A percentile compares a stretch with the other conserved stretches of the same genome.
phyloP scores from a whole-genome alignment of 164 flowering plant species.

The Magnolia sinica region DNA sequence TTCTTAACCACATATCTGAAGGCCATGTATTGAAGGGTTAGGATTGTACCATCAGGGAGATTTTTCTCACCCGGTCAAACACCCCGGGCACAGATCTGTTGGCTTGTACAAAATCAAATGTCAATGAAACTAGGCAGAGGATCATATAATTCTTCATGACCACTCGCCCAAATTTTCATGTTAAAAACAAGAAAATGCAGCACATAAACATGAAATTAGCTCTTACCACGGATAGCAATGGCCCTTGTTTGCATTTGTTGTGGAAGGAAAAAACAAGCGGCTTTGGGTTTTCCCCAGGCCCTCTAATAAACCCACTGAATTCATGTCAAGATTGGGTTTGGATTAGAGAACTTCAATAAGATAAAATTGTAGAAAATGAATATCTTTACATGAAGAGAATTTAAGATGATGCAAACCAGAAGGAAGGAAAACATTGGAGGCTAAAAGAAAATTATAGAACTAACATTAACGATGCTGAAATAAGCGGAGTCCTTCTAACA shows the following conservation, averaged over 20 bases:
- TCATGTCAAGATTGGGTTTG: not conserved
- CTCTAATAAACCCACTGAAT: constrained; percentile 87
- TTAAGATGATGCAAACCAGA: not conserved
- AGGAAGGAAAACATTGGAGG: not conserved
- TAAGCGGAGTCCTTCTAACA: constrained; percentile 66
- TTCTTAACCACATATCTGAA: no score
- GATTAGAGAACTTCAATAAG: not conserved
- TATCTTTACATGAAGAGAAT: not conserved
- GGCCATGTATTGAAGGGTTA: no score
- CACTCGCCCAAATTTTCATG: not conserved
- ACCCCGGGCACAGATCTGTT: no score
- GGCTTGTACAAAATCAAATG: not conserved
- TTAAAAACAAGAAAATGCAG: not conserved
- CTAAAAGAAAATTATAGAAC: constrained; percentile 20
- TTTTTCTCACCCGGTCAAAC: no score
- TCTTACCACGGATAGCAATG: constrained; percentile 87
- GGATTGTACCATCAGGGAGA: no score
- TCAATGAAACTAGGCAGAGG: no score
- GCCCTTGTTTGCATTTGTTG: constrained; percentile 84
- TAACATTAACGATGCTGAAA: constrained; percentile 78
- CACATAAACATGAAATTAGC: not conserved
- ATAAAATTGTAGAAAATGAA: not conserved
- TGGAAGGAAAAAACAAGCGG: constrained; percentile 85
- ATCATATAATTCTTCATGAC: not conserved
- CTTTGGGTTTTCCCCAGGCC: constrained; percentile 84